A percentile compares a stretch with the other conserved stretches of the same genome.
phyloP scores from a whole-genome alignment of 2,329 filamentous ascomycete genomes.

The Rhytidhysteron rufulum region DNA sequence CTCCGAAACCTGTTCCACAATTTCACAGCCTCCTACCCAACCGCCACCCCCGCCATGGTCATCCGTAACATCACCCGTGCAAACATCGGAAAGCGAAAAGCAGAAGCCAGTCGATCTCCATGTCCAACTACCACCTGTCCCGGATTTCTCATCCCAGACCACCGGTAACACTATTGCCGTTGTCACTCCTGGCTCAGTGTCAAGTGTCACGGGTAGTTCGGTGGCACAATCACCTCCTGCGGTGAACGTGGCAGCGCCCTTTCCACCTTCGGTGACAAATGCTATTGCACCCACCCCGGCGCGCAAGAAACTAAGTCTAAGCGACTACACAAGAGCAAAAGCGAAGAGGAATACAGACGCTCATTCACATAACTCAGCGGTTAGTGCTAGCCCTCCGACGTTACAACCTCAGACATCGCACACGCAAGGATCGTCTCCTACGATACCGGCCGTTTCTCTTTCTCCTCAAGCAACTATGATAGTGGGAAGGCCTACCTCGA shows the following conservation, averaged over 20 bases:
- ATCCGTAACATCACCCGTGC: slow-evolving; percentile 8
- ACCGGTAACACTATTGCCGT: slow-evolving; percentile 12
- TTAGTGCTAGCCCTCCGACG: slow-evolving; percentile 17
- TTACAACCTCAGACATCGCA: slow-evolving; percentile 18
- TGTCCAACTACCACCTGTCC: slow-evolving; percentile 26
- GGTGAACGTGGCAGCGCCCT: slow-evolving; percentile 17
- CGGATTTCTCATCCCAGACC: slow-evolving; percentile 16
- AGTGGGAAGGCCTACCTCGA: not conserved
- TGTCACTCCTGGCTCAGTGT: slow-evolving; percentile 22
- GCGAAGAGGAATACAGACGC: slow-evolving; percentile 25
- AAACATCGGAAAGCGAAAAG: slow-evolving; percentile 8
- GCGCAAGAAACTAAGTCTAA: slow-evolving; percentile 50
- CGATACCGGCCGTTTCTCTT: not conserved
- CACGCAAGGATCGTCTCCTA: not conserved
- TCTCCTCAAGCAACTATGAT: not conserved
- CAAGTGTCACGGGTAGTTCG: slow-evolving; percentile 15
- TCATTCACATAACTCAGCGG: slow-evolving; percentile 13
- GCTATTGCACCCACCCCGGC: slow-evolving; percentile 40
- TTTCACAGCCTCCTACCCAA: slow-evolving; percentile 27
- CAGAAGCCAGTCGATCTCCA: slow-evolving; percentile 21
- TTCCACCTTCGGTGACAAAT: slow-evolving; percentile 38
- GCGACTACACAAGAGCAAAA: slow-evolving; percentile 46
- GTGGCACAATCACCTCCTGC: slow-evolving; percentile 27
- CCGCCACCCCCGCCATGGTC: slow-evolving; percentile 32
- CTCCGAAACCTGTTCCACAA: slow-evolving; percentile 14